Evolutionary conservation across 441 rosid genomes (phyloP).

Genomic region (Arabidopsis hybrid): DNA sequence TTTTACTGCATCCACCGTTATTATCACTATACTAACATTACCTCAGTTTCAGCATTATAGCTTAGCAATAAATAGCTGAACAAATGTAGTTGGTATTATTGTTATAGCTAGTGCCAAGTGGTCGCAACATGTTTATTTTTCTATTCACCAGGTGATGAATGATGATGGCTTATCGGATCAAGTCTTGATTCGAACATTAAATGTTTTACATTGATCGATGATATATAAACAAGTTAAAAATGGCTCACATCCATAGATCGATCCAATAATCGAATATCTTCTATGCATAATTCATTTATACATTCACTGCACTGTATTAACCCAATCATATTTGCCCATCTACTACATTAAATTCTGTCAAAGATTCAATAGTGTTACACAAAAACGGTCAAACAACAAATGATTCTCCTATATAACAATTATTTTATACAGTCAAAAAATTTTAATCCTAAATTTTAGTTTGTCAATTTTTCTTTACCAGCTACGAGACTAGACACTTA

Average conservation of each 20-base stretch:
- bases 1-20: conserved; percentile 13
- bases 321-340: conserved; percentile 32
- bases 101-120: neutral
- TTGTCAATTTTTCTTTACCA: neutral
- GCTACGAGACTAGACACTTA: neutral
- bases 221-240: conserved; percentile 28
- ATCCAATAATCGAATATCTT: conserved; percentile 27
- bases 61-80: conserved; percentile 30
- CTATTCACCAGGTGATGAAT: conserved; percentile 30
- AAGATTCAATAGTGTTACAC: conserved; percentile 19
- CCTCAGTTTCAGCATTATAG: conserved; percentile 37
- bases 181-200: conserved; percentile 40
- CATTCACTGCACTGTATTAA: conserved; percentile 27
- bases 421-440: too few species aligned
- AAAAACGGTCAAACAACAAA: conserved; percentile 4
- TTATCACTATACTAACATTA: neutral
- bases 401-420: neutral
- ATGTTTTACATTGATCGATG: conserved; percentile 41
- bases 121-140: conserved; percentile 32
- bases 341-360: conserved; percentile 32
- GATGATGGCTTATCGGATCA: conserved; percentile 41
- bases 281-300: conserved; percentile 25
- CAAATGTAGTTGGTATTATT: conserved; percentile 31
- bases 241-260: conserved; percentile 27
- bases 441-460: neutral